A percentile compares a stretch with the other conserved stretches of the same genome.
These are phyloP conservation scores for Phellopilus nigrolimitatus DNA, from an alignment of 1,284 basidiomycete genomes.

Conservation along the genomic window DNA sequence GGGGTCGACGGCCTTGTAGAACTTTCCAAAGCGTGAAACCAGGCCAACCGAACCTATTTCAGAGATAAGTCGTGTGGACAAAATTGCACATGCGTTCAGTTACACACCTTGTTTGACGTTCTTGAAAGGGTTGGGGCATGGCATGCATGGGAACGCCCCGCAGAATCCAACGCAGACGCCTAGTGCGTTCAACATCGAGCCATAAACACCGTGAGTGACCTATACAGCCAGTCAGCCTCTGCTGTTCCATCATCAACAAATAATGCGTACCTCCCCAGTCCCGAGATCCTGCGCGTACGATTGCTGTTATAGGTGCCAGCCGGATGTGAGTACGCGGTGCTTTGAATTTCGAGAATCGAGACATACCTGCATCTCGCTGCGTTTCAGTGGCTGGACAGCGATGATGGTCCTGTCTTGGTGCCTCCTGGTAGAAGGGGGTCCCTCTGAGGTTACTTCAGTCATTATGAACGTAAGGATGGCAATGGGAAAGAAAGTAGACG, in stretches of 20 bases:
- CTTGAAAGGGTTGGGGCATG: conserved; percentile 73
- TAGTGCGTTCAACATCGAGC: conserved; percentile 69
- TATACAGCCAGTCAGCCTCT: conserved; percentile 23
- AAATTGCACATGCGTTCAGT: neutral
- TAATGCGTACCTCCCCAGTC: conserved; percentile 43
- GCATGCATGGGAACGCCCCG: conserved; percentile 87
- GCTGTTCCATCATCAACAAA: neutral
- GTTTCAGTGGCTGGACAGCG: conserved; percentile 76
- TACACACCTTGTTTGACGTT: conserved; percentile 70
- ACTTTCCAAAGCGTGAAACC: conserved; percentile 88
- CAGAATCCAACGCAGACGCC: conserved; percentile 54
- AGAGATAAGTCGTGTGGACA: conserved; percentile 10
- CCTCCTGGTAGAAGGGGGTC: conserved; percentile 28
- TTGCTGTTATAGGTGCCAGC: conserved; percentile 47
- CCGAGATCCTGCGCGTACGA: conserved; percentile 89
- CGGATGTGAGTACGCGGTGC: conserved; percentile 19
- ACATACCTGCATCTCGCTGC: conserved; percentile 79
- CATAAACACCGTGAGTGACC: conserved; percentile 84
- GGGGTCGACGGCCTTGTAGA: conserved; percentile 93
- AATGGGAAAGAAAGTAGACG: conserved; percentile 16
- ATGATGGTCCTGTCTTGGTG: conserved; percentile 40
- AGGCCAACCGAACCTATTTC: conserved; percentile 78
- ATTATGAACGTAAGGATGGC: conserved; percentile 15
- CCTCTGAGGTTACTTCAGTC: conserved; percentile 53
- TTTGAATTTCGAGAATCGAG: conserved; percentile 9